Conservation (phyloP, 495 filamentous ascomycete species). For the Penicillium herquei region DNA sequence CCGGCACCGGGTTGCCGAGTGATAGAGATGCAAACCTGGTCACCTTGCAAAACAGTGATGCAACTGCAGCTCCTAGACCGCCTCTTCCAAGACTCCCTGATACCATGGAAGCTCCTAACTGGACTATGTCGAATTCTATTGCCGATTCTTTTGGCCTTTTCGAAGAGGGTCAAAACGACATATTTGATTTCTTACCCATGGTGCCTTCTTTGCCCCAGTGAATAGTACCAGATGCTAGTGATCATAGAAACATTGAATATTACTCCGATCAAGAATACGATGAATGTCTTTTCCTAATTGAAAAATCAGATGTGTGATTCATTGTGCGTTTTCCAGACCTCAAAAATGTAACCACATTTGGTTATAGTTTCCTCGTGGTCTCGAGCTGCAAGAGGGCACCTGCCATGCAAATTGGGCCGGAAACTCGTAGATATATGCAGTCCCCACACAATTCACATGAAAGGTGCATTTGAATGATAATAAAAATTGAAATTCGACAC, state of each 20-base stretch:
- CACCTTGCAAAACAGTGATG: conserved; percentile 22
- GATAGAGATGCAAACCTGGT: conserved; percentile 23
- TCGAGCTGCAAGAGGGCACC: no score
- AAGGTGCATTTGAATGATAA: conserved; percentile 2
- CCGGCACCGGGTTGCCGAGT: conserved; percentile 12
- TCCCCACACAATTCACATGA: conserved; percentile 11
- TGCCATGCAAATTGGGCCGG: no score
- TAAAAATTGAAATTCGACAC: neutral
- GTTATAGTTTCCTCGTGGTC: no score
- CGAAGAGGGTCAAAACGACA: conserved; percentile 44
- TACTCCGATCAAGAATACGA: neutral
- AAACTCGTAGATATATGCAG: no score
- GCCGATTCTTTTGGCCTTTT: conserved; percentile 47
- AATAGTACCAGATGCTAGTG: neutral
- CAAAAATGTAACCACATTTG: no score
- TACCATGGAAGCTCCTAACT: conserved; percentile 42
- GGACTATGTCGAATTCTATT: conserved; percentile 43
- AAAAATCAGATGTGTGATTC: no score
- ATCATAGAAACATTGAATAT: neutral
- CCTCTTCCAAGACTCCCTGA: conserved; percentile 31
- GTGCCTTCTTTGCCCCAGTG: conserved; percentile 40
- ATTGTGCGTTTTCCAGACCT: no score
- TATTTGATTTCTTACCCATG: conserved; percentile 44
- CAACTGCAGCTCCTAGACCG: conserved; percentile 25
- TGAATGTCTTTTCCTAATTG: neutral